These are phyloP conservation scores for Pseudotsuga menziesii DNA, from an alignment of 75 land plant genomes.

Conservation along the genomic window DNA sequence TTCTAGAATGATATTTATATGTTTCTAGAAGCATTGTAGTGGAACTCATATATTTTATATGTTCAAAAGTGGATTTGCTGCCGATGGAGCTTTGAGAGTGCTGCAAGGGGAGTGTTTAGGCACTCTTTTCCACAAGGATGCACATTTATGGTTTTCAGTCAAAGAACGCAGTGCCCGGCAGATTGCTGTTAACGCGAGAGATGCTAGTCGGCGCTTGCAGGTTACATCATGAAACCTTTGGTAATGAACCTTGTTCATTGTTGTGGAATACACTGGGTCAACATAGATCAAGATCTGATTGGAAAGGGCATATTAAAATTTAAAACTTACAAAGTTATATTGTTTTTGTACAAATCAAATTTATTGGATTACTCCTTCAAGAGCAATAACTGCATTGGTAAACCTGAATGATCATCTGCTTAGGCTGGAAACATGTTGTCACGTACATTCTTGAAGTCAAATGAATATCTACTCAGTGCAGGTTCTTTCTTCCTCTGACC, in stretches of 20 bases:
- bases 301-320: background rate
- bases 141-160: constrained; percentile 43
- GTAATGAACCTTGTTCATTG: background rate
- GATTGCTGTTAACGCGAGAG: constrained; percentile 94
- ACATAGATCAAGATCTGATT: background rate
- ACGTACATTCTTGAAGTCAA: background rate
- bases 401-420: background rate
- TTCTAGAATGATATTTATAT: background rate
- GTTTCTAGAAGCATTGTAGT: background rate
- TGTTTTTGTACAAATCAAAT: background rate
- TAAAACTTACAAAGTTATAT: background rate
- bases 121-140: constrained; percentile 92
- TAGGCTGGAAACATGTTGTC: background rate
- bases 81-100: constrained; percentile 70
- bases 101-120: constrained; percentile 78
- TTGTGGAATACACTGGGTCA: background rate
- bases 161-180: constrained; percentile 67
- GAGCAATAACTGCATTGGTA: background rate
- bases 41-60: constrained; percentile 4
- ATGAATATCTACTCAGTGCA: constrained; percentile 17
- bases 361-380: background rate
- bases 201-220: constrained; percentile 82
- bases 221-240: constrained; percentile 21
- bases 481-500: constrained; percentile 63
- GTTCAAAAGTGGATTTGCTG: constrained; percentile 69